Percentiles rank a stretch among this genome's conserved stretches.
Evolutionary conservation across 2,329 filamentous ascomycete species (phyloP).

Genomic region (Aspergillus thermomutatus): DNA sequence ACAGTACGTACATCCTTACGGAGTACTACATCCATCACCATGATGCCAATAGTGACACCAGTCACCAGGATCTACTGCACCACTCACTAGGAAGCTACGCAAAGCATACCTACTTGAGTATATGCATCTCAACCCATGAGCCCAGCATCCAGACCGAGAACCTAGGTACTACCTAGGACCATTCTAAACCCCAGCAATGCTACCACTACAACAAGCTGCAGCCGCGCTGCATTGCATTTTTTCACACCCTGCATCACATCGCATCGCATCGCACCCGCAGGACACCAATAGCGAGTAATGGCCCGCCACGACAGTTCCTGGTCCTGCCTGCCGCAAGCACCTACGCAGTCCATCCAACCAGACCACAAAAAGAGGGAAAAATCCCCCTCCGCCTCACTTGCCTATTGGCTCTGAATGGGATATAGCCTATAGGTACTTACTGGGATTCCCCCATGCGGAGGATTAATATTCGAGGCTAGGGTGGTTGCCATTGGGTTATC

Average conservation of each 20-base stretch:
- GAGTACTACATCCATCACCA: no score
- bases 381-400: not conserved
- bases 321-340: no score
- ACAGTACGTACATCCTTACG: no score
- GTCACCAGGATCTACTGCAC: no score
- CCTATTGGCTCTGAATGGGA: not conserved
- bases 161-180: not conserved
- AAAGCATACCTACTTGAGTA: no score
- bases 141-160: not conserved
- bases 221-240: not conserved
- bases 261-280: not conserved
- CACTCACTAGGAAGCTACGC: no score
- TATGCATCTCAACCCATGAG: no score
- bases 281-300: not conserved
- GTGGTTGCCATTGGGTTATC: not conserved
- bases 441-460: no score
- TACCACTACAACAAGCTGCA: not conserved
- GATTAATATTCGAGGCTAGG: not conserved
- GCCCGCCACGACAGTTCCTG: not conserved
- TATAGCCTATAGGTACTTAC: not conserved
- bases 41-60: no score
- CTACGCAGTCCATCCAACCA: no score
- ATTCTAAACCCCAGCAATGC: no score
- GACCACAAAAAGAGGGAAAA: not conserved
- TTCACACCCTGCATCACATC: not conserved